Evolutionary conservation across 2,329 filamentous ascomycete genomes (phyloP), one percentile per base, ranked within the genome.

Genomic region (Stemphylium vesicarium): DNA sequence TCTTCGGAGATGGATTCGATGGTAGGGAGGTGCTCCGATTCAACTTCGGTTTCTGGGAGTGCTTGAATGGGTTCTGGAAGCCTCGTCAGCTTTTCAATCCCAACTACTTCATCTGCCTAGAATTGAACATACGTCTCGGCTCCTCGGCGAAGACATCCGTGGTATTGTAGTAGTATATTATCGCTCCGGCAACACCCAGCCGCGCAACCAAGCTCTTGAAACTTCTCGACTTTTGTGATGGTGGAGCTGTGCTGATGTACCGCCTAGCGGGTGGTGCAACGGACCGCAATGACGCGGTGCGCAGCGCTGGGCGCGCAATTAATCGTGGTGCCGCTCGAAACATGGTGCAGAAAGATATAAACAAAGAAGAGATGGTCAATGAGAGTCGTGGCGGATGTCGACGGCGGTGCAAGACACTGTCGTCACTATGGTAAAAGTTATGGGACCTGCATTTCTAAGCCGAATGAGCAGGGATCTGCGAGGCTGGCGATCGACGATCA

Each of bases 121-220:
- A 3, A 35, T 10, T 10, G 18, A 29, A 48, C 89, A 64, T 84
- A 96, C 92, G 84, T 65, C 84, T 78, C 32, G 87, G 85, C 76
- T 96, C 89, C 68, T 97, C 91, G 13, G 92, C 90, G 76, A 98
- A 98, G 18, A 92, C 82, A 49, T 87, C 85, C 70, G 89, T 94
- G 7, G 92, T 97, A 80, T 92, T 96, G 77, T 98, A 99, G 78
- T 91, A 97, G 80, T 98, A 99, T 44, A 98, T 79, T 40, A 88
- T 87, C 16, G 84, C 91, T 55, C 81, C 82, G 0, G 91, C 93
- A 51, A 95, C 73, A 62, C 87, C 91, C 85, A 92, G 89, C 80
- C 94, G 85, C 68, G 85, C 74, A 4, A 82, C 83, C 46, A 87
- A 82, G 75, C 87, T 89, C 83, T 93, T 96, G 90, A 91, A 96